Conservation (phyloP, 2,329 filamentous ascomycete species). For the Ophiostoma australiae region DNA sequence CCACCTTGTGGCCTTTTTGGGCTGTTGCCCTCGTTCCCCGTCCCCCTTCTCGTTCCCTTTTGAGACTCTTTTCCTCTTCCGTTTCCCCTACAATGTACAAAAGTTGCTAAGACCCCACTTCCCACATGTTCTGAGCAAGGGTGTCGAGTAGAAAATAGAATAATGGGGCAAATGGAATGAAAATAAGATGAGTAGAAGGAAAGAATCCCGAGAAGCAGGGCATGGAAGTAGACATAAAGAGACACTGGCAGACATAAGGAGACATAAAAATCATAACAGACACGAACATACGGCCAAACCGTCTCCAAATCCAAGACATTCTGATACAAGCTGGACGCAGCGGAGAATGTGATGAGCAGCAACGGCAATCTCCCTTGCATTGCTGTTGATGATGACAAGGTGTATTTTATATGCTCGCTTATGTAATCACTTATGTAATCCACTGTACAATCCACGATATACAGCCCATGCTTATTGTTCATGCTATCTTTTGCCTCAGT, state of each 20-base stretch:
- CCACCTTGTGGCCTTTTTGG: neutral
- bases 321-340: constrained; percentile 5
- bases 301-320: constrained; percentile 11
- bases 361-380: constrained; percentile 11
- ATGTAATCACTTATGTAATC: neutral
- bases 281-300: neutral
- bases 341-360: constrained; percentile 3
- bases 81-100: neutral
- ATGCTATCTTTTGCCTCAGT: neutral
- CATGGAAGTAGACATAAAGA: neutral
- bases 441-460: neutral
- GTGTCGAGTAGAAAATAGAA: neutral
- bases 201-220: neutral
- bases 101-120: neutral
- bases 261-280: neutral
- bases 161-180: neutral
- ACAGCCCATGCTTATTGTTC: neutral
- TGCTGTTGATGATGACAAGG: neutral
- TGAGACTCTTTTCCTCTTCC: neutral
- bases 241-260: too few relatives aligned
- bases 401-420: neutral
- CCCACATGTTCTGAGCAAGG: constrained; percentile 9
- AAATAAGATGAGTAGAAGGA: constrained; percentile 2
- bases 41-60: neutral
- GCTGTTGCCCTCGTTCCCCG: neutral